phyloP scores from a whole-genome alignment of 164 flowering plant genomes.

The Vitis riparia region DNA sequence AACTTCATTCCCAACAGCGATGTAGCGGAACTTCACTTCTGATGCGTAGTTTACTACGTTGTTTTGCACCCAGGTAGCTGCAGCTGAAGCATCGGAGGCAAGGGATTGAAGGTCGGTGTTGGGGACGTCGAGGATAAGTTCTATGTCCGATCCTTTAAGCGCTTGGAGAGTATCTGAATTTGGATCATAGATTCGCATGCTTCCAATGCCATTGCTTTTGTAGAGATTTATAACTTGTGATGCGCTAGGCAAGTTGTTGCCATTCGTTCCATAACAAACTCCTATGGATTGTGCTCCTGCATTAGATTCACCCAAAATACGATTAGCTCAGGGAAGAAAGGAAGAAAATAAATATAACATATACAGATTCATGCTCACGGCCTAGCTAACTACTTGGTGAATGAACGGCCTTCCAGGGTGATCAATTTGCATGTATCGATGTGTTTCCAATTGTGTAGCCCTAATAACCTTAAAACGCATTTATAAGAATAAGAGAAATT shows the following conservation, averaged over 20 bases:
- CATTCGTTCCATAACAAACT: slow-evolving; percentile 18
- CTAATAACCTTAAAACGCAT: no score
- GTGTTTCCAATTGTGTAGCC: no score
- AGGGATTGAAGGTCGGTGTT: slow-evolving; percentile 17
- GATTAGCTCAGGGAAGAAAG: no score
- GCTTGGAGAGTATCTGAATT: slow-evolving; percentile 15
- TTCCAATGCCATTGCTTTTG: slow-evolving; percentile 6
- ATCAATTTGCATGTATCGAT: no score
- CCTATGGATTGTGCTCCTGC: slow-evolving; percentile 20
- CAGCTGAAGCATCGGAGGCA: not conserved
- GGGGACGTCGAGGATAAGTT: slow-evolving; percentile 12
- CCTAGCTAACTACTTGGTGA: no score
- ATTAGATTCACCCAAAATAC: not conserved
- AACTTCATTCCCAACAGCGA: slow-evolving; percentile 35
- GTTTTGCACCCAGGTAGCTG: slow-evolving; percentile 18
- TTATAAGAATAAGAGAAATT: no score
- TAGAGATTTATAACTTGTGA: slow-evolving; percentile 11
- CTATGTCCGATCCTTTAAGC: slow-evolving; percentile 20
- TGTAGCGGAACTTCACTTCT: slow-evolving; percentile 24
- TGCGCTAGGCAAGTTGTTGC: slow-evolving; percentile 17
- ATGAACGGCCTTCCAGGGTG: no score
- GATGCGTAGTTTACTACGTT: slow-evolving; percentile 13
- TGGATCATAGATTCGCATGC: slow-evolving; percentile 19
- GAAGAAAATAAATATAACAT: no score
- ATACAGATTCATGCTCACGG: no score